phyloP scores from a whole-genome alignment of 768 basidiomycete genomes.

The Boletus reticuloceps region DNA sequence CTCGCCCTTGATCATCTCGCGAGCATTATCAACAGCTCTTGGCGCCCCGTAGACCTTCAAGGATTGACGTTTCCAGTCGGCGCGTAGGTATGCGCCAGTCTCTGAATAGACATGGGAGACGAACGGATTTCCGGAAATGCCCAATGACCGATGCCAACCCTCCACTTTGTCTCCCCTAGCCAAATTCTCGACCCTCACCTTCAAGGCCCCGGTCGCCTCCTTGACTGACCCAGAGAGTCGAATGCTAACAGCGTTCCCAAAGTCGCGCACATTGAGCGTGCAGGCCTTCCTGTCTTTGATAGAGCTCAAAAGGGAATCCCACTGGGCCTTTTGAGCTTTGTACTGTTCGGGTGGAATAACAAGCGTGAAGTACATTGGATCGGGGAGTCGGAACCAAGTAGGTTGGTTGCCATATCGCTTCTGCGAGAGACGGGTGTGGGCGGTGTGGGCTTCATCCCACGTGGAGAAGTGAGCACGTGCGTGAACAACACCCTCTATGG shows the following conservation, averaged over 20 bases:
- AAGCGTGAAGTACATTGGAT: constrained; percentile 51
- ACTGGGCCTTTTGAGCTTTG: constrained; percentile 46
- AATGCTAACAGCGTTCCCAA: constrained; percentile 33
- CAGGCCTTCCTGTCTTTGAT: constrained; percentile 38
- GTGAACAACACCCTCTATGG: constrained; percentile 31
- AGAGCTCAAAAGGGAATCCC: constrained; percentile 42
- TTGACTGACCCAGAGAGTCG: constrained; percentile 51
- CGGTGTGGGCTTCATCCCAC: constrained; percentile 46
- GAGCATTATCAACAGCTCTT: constrained; percentile 39
- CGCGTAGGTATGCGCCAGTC: constrained; percentile 43
- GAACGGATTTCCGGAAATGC: constrained; percentile 28
- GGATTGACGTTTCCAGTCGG: constrained; percentile 43
- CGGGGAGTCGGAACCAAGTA: constrained; percentile 43
- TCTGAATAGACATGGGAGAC: constrained; percentile 31
- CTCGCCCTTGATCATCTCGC: constrained; percentile 44
- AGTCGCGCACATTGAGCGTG: constrained; percentile 30
- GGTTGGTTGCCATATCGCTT: constrained; percentile 32
- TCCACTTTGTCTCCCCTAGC: constrained; percentile 48
- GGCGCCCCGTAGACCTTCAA: constrained; percentile 48
- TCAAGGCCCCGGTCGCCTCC: constrained; percentile 52
- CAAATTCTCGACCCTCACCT: constrained; percentile 57
- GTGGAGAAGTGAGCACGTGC: constrained; percentile 46
- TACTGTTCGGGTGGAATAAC: constrained; percentile 48
- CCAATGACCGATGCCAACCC: constrained; percentile 51
- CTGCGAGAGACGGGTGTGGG: constrained; percentile 35